Evolutionary conservation across 495 filamentous ascomycete species (phyloP).

Genomic region (Hyaloscypha variabilis): DNA sequence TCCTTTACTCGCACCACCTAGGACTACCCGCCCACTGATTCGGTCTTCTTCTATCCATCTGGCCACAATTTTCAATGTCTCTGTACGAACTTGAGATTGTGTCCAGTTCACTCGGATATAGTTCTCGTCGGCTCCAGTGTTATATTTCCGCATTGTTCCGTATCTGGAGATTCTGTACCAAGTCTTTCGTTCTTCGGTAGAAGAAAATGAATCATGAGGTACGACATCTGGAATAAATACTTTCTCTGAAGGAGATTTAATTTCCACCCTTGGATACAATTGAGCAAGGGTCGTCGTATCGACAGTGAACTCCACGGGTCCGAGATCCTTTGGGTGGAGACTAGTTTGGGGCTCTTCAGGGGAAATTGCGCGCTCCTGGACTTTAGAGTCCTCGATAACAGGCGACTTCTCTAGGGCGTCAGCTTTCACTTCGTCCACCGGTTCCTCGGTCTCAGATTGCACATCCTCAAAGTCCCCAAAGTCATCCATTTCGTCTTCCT

Average conservation of each 20-base stretch:
- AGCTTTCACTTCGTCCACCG: neutral
- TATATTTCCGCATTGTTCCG: conserved; percentile 56
- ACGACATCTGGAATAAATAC: conserved; percentile 29
- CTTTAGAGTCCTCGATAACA: neutral
- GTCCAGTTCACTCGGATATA: conserved; percentile 59
- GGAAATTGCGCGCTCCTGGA: neutral
- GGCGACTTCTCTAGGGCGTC: conserved; percentile 20
- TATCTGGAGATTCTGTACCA: conserved; percentile 65
- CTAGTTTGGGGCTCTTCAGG: neutral
- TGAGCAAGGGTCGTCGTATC: conserved; percentile 46
- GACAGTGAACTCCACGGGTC: conserved; percentile 37
- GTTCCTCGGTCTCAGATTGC: conserved; percentile 26
- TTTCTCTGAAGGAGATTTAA: conserved; percentile 7
- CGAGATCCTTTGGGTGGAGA: conserved; percentile 31
- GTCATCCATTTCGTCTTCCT: conserved; percentile 47
- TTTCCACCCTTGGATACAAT: conserved; percentile 39
- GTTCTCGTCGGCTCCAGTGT: conserved; percentile 57
- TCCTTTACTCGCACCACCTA: conserved; percentile 44
- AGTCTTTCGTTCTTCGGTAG: conserved; percentile 57
- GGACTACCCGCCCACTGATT: conserved; percentile 47
- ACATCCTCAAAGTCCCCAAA: conserved; percentile 51
- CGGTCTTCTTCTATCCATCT: conserved; percentile 65
- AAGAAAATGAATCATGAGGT: conserved; percentile 46
- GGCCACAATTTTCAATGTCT: conserved; percentile 56
- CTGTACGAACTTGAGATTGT: conserved; percentile 50